Conservation (phyloP, 2,329 filamentous ascomycete species). For the Trichoderma atroviride region DNA sequence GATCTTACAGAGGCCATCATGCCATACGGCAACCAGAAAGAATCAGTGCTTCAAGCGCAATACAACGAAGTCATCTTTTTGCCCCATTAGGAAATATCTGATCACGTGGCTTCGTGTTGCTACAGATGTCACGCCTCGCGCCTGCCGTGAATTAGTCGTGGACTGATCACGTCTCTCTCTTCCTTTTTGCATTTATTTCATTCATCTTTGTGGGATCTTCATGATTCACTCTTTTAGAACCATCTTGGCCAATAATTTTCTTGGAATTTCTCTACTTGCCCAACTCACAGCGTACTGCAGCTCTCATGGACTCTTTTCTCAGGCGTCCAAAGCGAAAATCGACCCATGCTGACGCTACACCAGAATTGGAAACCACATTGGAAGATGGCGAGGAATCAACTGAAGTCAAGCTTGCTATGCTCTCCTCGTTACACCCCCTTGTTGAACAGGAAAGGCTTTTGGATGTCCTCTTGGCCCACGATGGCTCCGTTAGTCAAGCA, state of each 20-base stretch:
- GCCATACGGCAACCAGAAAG: conserved; percentile 19
- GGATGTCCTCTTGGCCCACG: conserved; percentile 74
- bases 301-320: conserved; percentile 61
- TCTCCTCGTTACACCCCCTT: conserved; percentile 74
- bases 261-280: background rate
- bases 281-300: background rate
- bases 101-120: conserved; percentile 38
- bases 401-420: conserved; percentile 82
- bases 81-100: background rate
- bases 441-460: conserved; percentile 69
- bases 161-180: background rate
- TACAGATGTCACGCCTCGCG: conserved; percentile 28
- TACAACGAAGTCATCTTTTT: conserved; percentile 29
- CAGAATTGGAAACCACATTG: conserved; percentile 29
- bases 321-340: conserved; percentile 56
- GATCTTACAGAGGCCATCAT: background rate
- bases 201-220: background rate
- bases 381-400: conserved; percentile 72
- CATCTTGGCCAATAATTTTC: background rate
- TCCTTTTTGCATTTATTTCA: background rate
- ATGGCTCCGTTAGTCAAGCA: conserved; percentile 73
- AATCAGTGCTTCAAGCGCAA: conserved; percentile 2
- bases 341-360: conserved; percentile 34
- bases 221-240: background rate
- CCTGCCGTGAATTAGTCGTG: conserved; percentile 16